Base-by-base conservation (phyloP, 345 rosid species). In the Mangifera indica region DNA sequence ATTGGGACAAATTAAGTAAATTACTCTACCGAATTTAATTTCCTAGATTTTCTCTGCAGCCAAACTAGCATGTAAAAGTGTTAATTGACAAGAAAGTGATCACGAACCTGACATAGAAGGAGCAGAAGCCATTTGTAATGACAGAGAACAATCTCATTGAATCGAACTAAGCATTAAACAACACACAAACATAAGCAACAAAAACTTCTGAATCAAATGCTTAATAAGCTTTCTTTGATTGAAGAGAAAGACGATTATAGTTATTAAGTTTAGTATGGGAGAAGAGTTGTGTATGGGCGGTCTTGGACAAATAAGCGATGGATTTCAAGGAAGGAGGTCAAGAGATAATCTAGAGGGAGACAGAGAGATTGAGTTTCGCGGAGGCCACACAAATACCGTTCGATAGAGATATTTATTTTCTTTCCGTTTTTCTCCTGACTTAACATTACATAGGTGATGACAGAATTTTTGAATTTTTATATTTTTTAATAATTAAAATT, bases 71-170 rank as follows among this genome's bases (percentile, higher is more conserved):
- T 42, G 46, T 37, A 53, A 55, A 54, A 59, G 9, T 66, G 18
- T 13, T 48, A 13, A 18, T 18, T 49, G n/a, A 49, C 65, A 63
- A 52, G 11, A 5, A 51, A 42, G 26, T 61, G 26, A 57, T 10
- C 49, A 72, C 79, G 58, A 29, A 95, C 99, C 93, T 59, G 98
- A 84, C 82, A 90, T 73, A 44, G 97, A 87, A 84, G 96, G 48
- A 88, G 88, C 88, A 78, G 85, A 89, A 72, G 89, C 87, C 99
- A 95, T 95, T 58, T 77, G 84, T 84, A 83, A 77, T 77, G 82
- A 78, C 81, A 70, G 70, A 67, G 81, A 80, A 61, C 77, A 87
- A 79, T 75, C 78, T 74, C 81, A 84, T 83, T 75, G 83, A 82
- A 86, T 82, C 81, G 78, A 80, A 78, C 81, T 69, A 76, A 71